Percentiles rank a stretch among this genome's conserved stretches.
phyloP scores from a whole-genome alignment of 345 rosid species.

The Linum lewisii region DNA sequence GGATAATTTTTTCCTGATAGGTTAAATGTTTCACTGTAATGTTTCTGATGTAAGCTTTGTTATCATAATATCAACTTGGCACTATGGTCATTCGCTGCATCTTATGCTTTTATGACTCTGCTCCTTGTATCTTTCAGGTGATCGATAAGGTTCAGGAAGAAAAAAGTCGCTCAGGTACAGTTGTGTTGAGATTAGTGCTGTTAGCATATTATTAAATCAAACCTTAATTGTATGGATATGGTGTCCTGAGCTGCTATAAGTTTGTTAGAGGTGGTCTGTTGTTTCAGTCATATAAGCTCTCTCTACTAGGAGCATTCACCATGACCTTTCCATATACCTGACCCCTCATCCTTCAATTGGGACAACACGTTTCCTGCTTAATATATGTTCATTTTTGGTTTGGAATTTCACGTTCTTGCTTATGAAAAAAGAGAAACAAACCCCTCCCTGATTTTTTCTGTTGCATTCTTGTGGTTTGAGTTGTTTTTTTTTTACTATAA shows the following conservation, averaged over 20 bases:
- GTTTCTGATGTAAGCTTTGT: background rate
- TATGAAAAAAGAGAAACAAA: background rate
- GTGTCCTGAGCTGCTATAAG: background rate
- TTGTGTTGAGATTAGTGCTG: background rate
- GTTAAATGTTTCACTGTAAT: background rate
- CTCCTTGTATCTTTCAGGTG: conserved; percentile 40
- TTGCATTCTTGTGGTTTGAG: background rate
- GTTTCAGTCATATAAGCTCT: background rate
- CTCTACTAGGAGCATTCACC: no score
- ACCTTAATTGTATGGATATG: background rate
- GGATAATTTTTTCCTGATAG: background rate
- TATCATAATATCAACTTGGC: background rate
- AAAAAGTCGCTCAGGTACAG: conserved; percentile 56
- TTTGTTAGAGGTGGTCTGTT: background rate
- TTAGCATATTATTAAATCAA: background rate
- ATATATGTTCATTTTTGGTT: no score
- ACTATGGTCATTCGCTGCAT: background rate
- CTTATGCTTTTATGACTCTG: conserved; percentile 4
- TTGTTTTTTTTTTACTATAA: no score
- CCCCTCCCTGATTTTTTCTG: background rate
- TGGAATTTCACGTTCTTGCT: background rate
- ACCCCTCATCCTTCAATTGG: no score
- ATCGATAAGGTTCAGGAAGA: conserved; percentile 87
- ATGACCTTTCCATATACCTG: no score
- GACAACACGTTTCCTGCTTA: no score